Percentiles rank a stretch among this genome's conserved stretches.
Conservation (phyloP, 2,329 filamentous ascomycete genomes). For the Chaetothyriales sp. region DNA sequence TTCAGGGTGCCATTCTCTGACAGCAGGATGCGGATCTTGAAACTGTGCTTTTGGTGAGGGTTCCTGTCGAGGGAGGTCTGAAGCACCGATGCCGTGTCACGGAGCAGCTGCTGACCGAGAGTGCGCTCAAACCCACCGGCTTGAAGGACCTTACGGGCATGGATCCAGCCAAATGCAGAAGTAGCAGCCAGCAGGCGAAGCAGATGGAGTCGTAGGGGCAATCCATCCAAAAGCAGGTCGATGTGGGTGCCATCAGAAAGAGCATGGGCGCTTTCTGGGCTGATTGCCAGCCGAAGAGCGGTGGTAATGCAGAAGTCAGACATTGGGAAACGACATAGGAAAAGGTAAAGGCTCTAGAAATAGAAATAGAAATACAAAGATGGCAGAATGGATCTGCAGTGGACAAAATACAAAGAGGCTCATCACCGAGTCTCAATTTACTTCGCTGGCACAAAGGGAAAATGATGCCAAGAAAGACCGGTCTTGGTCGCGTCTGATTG, state of each 20-base stretch:
- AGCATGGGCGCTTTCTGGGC: neutral
- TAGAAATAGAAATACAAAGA: neutral
- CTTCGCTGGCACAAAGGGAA: neutral
- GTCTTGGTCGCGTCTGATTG: neutral
- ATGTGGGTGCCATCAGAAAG: neutral
- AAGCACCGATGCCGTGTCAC: neutral
- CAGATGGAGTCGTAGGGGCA: constrained; percentile 1
- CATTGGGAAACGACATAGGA: no score
- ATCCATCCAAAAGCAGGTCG: neutral
- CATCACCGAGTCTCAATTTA: no score
- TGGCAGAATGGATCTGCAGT: neutral
- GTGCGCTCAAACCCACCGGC: neutral
- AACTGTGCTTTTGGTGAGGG: neutral
- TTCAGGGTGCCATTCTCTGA: neutral
- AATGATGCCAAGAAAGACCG: neutral
- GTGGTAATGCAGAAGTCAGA: neutral
- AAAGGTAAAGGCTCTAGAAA: no score
- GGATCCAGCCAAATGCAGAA: constrained; percentile 1
- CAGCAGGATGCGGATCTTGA: constrained; percentile 6
- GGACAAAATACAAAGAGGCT: neutral
- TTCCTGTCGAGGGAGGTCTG: neutral
- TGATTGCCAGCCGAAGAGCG: neutral
- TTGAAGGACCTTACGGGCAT: neutral
- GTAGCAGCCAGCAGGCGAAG: constrained; percentile 1
- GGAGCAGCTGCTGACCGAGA: neutral